Conservation (phyloP, 768 basidiomycete species). For the Floccularia luteovirens region DNA sequence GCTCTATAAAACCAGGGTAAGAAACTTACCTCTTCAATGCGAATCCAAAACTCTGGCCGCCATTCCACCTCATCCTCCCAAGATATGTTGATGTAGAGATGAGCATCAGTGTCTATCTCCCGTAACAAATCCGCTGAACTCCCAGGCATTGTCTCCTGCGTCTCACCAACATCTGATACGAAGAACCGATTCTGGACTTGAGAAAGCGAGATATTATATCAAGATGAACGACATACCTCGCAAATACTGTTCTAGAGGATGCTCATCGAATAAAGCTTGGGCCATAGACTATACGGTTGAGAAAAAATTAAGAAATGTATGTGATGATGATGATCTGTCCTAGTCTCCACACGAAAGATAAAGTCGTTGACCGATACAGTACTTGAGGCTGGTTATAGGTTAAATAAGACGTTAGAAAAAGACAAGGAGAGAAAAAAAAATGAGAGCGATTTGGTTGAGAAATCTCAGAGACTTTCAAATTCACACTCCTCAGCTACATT, state of each 20-base stretch:
- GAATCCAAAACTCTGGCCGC: conserved; percentile 25
- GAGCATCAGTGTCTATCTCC: conserved; percentile 26
- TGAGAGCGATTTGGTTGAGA: too few species aligned
- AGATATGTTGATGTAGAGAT: conserved; percentile 7
- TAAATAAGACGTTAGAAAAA: neutral
- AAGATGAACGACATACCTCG: conserved; percentile 37
- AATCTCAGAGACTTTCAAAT: too few species aligned
- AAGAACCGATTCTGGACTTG: neutral
- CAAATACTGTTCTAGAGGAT: conserved; percentile 69
- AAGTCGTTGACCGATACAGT: neutral
- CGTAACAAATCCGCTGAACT: conserved; percentile 29
- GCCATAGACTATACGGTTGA: conserved; percentile 40
- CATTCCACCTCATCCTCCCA: conserved; percentile 26
- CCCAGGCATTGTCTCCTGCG: conserved; percentile 50
- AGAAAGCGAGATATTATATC: neutral
- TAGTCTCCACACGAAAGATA: neutral
- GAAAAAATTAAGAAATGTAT: neutral
- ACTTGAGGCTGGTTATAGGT: too few species aligned
- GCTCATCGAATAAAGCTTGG: conserved; percentile 70
- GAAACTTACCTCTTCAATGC: conserved; percentile 35
- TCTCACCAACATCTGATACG: conserved; percentile 51
- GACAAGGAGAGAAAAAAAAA: neutral
- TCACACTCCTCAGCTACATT: too few species aligned
- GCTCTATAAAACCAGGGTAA: conserved; percentile 5
- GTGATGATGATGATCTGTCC: neutral